Conservation (phyloP, 352 stramenopile species). For the Phytopythium boreale region DNA sequence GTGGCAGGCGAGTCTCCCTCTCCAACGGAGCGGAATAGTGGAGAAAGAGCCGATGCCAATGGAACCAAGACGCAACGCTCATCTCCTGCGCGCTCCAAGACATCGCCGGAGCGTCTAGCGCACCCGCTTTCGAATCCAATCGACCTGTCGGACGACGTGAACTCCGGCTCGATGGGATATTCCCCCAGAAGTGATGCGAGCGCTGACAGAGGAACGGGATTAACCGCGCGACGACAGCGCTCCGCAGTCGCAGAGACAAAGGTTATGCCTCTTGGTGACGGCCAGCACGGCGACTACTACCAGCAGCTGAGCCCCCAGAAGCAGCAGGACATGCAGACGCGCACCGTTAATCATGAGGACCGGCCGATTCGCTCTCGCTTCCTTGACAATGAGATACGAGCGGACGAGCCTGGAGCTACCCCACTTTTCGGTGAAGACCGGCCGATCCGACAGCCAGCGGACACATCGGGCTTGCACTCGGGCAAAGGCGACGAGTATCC, state of each 20-base stretch:
- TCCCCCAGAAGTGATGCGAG: neutral
- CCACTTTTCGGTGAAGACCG: constrained; percentile 21
- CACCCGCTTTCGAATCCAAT: neutral
- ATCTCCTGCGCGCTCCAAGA: constrained; percentile 7
- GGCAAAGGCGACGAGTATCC: constrained; percentile 3
- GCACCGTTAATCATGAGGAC: constrained; percentile 22
- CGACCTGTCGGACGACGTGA: neutral
- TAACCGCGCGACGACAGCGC: neutral
- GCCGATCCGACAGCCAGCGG: constrained; percentile 31
- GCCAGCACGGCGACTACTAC: neutral
- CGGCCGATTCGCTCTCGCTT: constrained; percentile 36
- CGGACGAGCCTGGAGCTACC: neutral
- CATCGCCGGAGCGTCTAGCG: constrained; percentile 2
- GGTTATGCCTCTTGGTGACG: neutral
- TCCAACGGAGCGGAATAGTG: neutral
- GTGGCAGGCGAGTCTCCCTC: neutral
- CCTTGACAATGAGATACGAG: constrained; percentile 8
- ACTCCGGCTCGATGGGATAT: neutral
- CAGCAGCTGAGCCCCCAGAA: constrained; percentile 35
- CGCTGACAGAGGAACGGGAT: neutral
- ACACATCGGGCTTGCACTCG: neutral
- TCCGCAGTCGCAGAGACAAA: neutral
- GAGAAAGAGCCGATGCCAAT: neutral
- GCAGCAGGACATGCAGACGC: constrained; percentile 41
- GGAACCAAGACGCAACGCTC: neutral